These are phyloP conservation scores for Xanthoconium purpureum DNA, from an alignment of 768 basidiomycete genomes.

Conservation along the genomic window DNA sequence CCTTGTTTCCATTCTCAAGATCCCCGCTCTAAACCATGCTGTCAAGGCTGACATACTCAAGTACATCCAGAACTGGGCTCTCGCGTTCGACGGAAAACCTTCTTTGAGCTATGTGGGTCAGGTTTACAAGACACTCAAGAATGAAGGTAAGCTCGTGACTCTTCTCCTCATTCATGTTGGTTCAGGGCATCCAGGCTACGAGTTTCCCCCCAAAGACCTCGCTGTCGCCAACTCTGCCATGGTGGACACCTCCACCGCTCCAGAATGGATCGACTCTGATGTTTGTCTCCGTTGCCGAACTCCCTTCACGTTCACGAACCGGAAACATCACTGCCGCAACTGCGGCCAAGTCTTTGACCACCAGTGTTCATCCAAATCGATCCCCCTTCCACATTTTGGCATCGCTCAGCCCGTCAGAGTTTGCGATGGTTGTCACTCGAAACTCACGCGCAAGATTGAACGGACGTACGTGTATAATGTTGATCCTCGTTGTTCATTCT, in stretches of 20 bases:
- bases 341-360: conserved; percentile 98
- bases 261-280: conserved; percentile 97
- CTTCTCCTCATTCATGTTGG: not conserved
- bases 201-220: conserved; percentile 79
- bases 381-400: conserved; percentile 89
- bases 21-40: conserved; percentile 71
- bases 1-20: conserved; percentile 82
- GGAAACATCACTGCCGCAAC: conserved; percentile 98
- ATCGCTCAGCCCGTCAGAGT: conserved; percentile 91
- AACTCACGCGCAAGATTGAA: conserved; percentile 64
- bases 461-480: conserved; percentile 41
- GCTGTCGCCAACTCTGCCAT: conserved; percentile 71
- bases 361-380: conserved; percentile 79
- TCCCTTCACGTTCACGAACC: conserved; percentile 89
- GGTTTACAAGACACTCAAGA: conserved; percentile 72
- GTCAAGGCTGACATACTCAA: conserved; percentile 79
- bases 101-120: conserved; percentile 71
- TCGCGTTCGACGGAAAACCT: conserved; percentile 82
- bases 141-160: conserved; percentile 56
- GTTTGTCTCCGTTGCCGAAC: conserved; percentile 91
- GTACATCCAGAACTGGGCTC: conserved; percentile 90
- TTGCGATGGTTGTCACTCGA: conserved; percentile 86
- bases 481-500: not conserved
- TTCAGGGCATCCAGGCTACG: conserved; percentile 52
- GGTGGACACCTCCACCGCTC: conserved; percentile 88